Evolutionary conservation across 805 yeast species (phyloP).

Genomic region (Ogataea neopini): DNA sequence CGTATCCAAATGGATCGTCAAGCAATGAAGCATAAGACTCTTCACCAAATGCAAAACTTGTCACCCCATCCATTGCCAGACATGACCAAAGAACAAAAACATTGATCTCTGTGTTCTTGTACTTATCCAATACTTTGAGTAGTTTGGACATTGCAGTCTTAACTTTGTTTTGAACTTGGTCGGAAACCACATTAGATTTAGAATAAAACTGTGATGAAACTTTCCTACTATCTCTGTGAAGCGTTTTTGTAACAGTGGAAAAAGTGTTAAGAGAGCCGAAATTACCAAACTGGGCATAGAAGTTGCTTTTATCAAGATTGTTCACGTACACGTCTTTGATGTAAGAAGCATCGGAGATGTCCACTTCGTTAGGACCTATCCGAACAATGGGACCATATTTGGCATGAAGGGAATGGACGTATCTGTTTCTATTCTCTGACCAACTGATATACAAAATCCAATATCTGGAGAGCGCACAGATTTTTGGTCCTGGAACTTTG

Average conservation of each 20-base stretch:
- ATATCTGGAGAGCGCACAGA: constrained; percentile 46
- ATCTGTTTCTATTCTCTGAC: constrained; percentile 49
- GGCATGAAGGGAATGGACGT: constrained; percentile 51
- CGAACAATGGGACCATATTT: constrained; percentile 64
- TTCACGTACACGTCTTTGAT: constrained; percentile 57
- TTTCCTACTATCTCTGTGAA: constrained; percentile 47
- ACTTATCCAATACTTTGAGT: constrained; percentile 24
- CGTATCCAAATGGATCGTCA: constrained; percentile 37
- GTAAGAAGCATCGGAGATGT: constrained; percentile 52
- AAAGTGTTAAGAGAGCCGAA: constrained; percentile 63
- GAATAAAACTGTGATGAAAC: constrained; percentile 45
- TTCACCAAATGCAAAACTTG: constrained; percentile 59
- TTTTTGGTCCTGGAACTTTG: constrained; percentile 58
- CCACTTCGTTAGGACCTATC: constrained; percentile 60
- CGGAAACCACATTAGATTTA: constrained; percentile 40
- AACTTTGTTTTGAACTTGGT: constrained; percentile 36
- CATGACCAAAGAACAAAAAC: constrained; percentile 65
- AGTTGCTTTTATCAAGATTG: constrained; percentile 55
- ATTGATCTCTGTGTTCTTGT: constrained; percentile 41
- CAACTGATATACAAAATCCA: constrained; percentile 45
- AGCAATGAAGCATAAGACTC: constrained; percentile 48
- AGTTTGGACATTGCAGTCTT: constrained; percentile 35
- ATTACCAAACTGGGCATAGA: constrained; percentile 60
- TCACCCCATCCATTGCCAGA: constrained; percentile 70
- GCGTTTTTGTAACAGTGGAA: constrained; percentile 49